A percentile compares a stretch with the other conserved stretches of the same genome.
Conservation (phyloP, 73 alveolate species). For the Tetrahymena borealis region DNA sequence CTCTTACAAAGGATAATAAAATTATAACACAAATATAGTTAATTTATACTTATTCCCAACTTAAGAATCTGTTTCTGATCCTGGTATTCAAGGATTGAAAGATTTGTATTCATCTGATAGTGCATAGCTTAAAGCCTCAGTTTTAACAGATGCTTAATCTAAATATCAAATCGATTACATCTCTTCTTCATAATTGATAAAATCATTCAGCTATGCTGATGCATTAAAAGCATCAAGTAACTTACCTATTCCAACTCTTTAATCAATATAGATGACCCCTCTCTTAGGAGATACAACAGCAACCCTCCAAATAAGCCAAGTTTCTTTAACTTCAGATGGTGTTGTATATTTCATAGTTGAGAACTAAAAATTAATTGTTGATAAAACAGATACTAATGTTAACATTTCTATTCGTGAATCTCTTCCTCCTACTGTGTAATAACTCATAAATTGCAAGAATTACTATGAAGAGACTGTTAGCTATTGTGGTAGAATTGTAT, state of each 20-base stretch:
- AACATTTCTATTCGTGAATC: background rate
- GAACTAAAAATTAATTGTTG: background rate
- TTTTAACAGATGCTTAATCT: background rate
- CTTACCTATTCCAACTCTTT: background rate
- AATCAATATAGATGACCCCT: background rate
- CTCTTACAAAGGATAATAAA: background rate
- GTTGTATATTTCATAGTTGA: background rate
- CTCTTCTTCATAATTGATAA: background rate
- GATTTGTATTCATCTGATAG: background rate
- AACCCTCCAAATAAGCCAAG: background rate
- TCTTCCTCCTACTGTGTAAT: background rate
- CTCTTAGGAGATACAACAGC: background rate
- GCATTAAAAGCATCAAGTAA: background rate
- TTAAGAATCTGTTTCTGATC: background rate
- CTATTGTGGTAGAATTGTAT: background rate
- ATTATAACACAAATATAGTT: background rate
- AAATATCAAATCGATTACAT: background rate
- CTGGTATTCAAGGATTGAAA: background rate
- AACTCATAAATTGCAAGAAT: background rate
- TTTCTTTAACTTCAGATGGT: background rate
- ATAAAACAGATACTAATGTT: background rate
- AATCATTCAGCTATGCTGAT: background rate
- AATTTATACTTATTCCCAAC: background rate
- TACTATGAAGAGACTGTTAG: background rate
- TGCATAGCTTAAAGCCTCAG: background rate